phyloP scores from a whole-genome alignment of 306 rosid species.

The Dalbergia cochinchinensis region DNA sequence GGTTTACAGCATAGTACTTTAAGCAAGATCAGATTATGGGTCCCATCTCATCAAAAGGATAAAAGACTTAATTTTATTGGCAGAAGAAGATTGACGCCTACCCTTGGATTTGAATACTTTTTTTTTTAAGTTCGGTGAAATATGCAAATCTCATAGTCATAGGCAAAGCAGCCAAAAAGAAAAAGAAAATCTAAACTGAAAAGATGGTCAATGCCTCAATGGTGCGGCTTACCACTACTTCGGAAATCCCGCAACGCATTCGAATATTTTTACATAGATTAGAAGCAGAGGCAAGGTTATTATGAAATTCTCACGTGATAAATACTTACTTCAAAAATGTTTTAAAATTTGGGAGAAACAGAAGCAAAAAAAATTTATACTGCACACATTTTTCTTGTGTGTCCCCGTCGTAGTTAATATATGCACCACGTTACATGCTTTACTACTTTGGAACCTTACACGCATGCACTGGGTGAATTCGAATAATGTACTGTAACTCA shows the following conservation, averaged over 20 bases:
- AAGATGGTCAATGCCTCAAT: conserved; percentile 26
- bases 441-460: conserved; percentile 13
- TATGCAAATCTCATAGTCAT: conserved; percentile 18
- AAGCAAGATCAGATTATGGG: conserved; percentile 32
- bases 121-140: conserved; percentile 22
- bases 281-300: neutral
- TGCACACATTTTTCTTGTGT: neutral
- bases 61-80: conserved; percentile 1
- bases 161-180: conserved; percentile 18
- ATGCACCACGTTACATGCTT: neutral
- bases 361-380: neutral
- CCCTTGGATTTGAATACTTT: conserved; percentile 38
- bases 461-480: conserved; percentile 35
- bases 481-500: conserved; percentile 45
- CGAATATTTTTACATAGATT: neutral
- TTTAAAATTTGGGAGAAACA: neutral
- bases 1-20: neutral
- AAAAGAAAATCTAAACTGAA: neutral
- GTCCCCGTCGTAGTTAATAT: conserved; percentile 1
- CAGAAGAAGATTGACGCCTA: conserved; percentile 5
- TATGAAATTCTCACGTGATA: neutral
- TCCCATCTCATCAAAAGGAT: conserved; percentile 24
- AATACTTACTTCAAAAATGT: neutral
- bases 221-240: conserved; percentile 36
- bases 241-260: conserved; percentile 19